Conservation (phyloP, 2,329 filamentous ascomycete species). For the Venturia nashicola region DNA sequence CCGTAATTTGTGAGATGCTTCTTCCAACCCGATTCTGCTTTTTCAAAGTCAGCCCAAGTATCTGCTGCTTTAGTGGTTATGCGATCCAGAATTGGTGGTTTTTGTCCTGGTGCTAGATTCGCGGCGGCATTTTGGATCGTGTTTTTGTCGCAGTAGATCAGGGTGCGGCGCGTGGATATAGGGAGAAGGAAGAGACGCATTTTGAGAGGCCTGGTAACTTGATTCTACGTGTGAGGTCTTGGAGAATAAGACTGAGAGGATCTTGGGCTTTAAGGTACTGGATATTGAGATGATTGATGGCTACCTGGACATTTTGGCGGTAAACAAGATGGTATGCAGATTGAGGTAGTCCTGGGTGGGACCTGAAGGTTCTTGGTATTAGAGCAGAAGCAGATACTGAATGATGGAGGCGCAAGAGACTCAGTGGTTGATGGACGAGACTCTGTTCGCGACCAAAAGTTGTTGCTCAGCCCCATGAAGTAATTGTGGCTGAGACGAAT, state of each 20-base stretch:
- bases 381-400: not conserved
- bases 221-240: not conserved
- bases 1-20: conserved; percentile 75
- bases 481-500: not conserved
- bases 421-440: not conserved
- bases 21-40: conserved; percentile 76
- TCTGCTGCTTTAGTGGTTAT: conserved; percentile 57
- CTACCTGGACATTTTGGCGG: not conserved
- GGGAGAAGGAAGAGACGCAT: conserved; percentile 95
- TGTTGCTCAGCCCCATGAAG: not conserved
- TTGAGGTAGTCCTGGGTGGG: not conserved
- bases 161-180: conserved; percentile 77
- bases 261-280: not conserved
- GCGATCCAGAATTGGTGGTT: conserved; percentile 39
- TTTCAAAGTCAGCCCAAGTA: conserved; percentile 81
- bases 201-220: not conserved
- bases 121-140: conserved; percentile 28
- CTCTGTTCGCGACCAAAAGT: not conserved
- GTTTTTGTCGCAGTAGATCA: conserved; percentile 81
- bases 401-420: not conserved
- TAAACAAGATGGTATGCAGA: not conserved
- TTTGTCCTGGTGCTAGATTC: not conserved
- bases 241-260: not conserved
- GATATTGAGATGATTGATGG: not conserved
- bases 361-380: not conserved